phyloP scores from a whole-genome alignment of 2,329 filamentous ascomycete species.

The Sphaerulina vaccinii region DNA sequence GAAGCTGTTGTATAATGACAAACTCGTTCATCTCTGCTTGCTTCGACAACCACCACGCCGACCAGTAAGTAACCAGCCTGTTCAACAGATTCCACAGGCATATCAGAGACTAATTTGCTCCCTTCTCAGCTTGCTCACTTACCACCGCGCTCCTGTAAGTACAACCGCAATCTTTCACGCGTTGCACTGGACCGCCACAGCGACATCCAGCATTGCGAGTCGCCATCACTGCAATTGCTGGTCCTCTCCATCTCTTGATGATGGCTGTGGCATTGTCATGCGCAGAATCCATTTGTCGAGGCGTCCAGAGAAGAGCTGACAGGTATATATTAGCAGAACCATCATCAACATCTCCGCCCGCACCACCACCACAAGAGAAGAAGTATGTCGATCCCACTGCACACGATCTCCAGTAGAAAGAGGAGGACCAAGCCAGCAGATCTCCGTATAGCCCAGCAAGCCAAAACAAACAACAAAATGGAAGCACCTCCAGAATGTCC shows the following conservation, averaged over 20 bases:
- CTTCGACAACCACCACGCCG: constrained; percentile 6
- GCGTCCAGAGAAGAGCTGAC: no score
- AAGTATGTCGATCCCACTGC: neutral
- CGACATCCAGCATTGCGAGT: neutral
- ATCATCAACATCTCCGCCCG: neutral
- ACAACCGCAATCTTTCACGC: neutral
- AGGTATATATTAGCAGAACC: constrained; percentile 3
- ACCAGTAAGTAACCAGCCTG: constrained; percentile 1
- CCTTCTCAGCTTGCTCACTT: neutral
- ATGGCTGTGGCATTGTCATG: neutral
- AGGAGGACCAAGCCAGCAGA: constrained; percentile 8
- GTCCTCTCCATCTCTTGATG: neutral
- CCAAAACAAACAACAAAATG: neutral
- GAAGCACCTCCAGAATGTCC: neutral
- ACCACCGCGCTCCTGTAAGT: constrained; percentile 5
- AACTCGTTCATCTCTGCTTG: neutral
- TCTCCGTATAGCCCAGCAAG: neutral
- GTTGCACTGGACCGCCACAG: neutral
- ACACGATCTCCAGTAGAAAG: neutral
- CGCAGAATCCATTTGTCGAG: no score
- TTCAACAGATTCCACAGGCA: neutral
- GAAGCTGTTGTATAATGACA: neutral
- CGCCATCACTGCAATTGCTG: neutral
- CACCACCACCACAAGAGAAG: neutral
- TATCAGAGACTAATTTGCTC: constrained; percentile 1